Evolutionary conservation across 768 basidiomycete species (phyloP), one percentile per base, ranked within the genome.

Genomic region (Suillus ampliporus): DNA sequence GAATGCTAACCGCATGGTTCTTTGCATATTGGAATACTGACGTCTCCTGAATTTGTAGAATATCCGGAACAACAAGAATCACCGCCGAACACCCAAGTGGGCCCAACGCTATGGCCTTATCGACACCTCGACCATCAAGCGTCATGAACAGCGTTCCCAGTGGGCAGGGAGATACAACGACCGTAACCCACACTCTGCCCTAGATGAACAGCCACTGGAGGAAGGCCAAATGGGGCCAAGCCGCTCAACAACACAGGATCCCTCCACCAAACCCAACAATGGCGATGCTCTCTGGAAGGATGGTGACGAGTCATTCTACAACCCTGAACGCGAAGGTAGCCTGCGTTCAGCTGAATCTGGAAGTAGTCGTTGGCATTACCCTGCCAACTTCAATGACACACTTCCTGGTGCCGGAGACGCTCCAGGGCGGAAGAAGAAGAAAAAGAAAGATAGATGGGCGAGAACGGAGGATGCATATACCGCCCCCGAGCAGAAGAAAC

Each of bases 41-140:
- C 61, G 34, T 65, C 53, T 51, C 41, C 41, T 62, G 11, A 21
- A 59, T 54, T 31, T 59, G 23, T 73, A 98, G 89, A 97, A 97
- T 77, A 88, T 98, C 67, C 84, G 96, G 61, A 98, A 97, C 79
- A 98, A 98, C 82, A 94, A 96, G 82, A 96, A 87, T 69, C 86
- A 92, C 72, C 82, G 84, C 15, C 88, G 96, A 48, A 97, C 96
- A n/a, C 96, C 96, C 21, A 96, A 97, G 77, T 98, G 96, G 96
- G 90, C 90, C 0, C 82, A 92, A 76, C 86, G 90, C 65, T 94
- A 94, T 74, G 96, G 96, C 43, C 90, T 98, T 50, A 87, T 98
- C 65, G 88, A 95, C 74, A 89, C 86, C 26, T 81, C 88, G 40
- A 88, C 90, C 67, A 89, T 92, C 72, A 83, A 86, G 68, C 90